Evolutionary conservation across 768 basidiomycete genomes (phyloP), one percentile per base, ranked within the genome.

Genomic region (Trametes gibbosa): DNA sequence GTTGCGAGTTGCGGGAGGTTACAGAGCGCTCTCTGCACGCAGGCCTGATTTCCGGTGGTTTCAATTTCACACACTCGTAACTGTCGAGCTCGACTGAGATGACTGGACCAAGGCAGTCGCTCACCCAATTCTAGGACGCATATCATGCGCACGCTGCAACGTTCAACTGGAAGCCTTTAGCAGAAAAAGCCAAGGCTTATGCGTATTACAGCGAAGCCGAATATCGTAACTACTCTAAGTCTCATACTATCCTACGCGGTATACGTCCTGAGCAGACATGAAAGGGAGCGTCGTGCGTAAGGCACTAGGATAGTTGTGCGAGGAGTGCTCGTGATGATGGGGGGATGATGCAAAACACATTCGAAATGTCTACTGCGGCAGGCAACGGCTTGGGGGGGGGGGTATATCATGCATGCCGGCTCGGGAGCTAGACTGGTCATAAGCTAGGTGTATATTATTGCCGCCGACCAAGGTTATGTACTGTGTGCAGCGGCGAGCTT

Each of bases 401-500:
- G 53, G 62, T 56, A 57, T 66, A 66, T 66, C 65, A 51, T 63
- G 53, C 53, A 39, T 53, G 47, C 47, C 41, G 35, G 42, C 29
- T 59, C 57, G 43, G 59, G 53, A 62, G 53, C 43, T 62, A 58
- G 60, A 48, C 42, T 60, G 56, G 54, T 66, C 63, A 52, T 64
- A 59, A 57, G 52, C 50, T 53, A 52, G 56, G 4, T 35, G 23
- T 21, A 23, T 50, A 62, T 56, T 50, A 66, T 58, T 65, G 58
- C 63, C 67, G 58, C 48, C 63, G 67, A 5, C 52, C 54, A 47
- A 59, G 34, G 49, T 50, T 64, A 29, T 66, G 69, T 49, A 61
- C 52, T 27, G 53, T 47, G 13, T 56, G 46, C 47, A 45, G 19
- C 16, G 54, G 16, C 39, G 57, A 45, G 29, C 29, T 32, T 32